phyloP scores from a whole-genome alignment of 2,329 filamentous ascomycete genomes.

The Dactylonectria estremocensis region DNA sequence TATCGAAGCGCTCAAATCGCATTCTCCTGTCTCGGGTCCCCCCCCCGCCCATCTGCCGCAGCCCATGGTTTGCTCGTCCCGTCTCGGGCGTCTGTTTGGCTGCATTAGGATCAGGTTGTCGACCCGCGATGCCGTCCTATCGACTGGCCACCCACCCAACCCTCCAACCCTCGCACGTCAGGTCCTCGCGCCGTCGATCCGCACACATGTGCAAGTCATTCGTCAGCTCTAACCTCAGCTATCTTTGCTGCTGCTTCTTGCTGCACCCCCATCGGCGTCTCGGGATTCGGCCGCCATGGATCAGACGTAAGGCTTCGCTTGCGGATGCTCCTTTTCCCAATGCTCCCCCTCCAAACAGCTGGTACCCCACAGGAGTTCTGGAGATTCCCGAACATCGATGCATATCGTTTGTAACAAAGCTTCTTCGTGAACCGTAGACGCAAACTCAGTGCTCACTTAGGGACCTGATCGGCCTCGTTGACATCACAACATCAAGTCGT shows the following conservation, averaged over 20 bases:
- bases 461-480: conserved; percentile 18
- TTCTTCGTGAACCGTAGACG: not conserved
- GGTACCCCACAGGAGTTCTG: too few species aligned
- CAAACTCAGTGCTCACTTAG: not conserved
- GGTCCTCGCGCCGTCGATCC: conserved; percentile 20
- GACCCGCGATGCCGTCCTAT: conserved; percentile 28
- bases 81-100: conserved; percentile 14
- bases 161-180: conserved; percentile 8
- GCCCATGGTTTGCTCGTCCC: conserved; percentile 6
- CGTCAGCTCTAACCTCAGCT: conserved; percentile 17
- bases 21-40: not conserved
- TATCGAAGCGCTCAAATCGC: conserved; percentile 27
- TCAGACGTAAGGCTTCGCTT: conserved; percentile 23
- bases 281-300: conserved; percentile 27
- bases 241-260: not conserved
- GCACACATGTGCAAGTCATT: conserved; percentile 18
- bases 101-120: conserved; percentile 37
- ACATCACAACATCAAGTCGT: conserved; percentile 29
- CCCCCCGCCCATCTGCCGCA: conserved; percentile 28
- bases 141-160: conserved; percentile 35
- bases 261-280: conserved; percentile 2
- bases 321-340: not conserved
- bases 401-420: not conserved
- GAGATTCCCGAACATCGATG: not conserved
- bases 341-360: not conserved